Conservation (phyloP, 2,329 filamentous ascomycete species). For the Plenodomus lindquistii region DNA sequence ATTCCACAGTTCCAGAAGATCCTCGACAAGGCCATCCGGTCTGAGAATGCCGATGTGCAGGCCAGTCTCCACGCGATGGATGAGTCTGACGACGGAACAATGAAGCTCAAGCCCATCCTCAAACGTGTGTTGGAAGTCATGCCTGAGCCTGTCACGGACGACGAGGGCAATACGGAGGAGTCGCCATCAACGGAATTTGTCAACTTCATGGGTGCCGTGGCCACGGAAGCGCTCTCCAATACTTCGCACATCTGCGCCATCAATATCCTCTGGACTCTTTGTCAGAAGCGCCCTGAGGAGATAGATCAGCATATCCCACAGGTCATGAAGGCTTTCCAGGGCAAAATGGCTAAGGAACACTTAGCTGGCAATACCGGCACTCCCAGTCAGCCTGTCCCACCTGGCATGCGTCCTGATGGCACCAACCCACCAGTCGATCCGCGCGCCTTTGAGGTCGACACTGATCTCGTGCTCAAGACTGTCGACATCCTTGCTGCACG, state of each 20-base stretch:
- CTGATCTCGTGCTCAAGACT: slow-evolving; percentile 88
- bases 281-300: slow-evolving; percentile 79
- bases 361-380: slow-evolving; percentile 65
- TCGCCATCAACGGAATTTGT: slow-evolving; percentile 84
- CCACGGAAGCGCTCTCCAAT: slow-evolving; percentile 82
- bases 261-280: slow-evolving; percentile 91
- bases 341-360: slow-evolving; percentile 91
- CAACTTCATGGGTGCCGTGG: slow-evolving; percentile 79
- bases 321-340: slow-evolving; percentile 91
- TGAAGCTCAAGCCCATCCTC: slow-evolving; percentile 70
- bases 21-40: slow-evolving; percentile 84
- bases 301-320: slow-evolving; percentile 87
- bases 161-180: slow-evolving; percentile 77
- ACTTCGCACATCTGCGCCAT: slow-evolving; percentile 84
- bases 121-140: slow-evolving; percentile 86
- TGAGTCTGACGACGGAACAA: slow-evolving; percentile 66
- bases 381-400: slow-evolving; percentile 35
- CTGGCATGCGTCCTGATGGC: slow-evolving; percentile 57
- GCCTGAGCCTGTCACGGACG: slow-evolving; percentile 79
- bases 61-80: slow-evolving; percentile 83
- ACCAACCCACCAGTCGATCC: slow-evolving; percentile 66
- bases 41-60: slow-evolving; percentile 88
- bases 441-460: slow-evolving; percentile 86
- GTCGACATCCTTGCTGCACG: slow-evolving; percentile 90
- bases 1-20: slow-evolving; percentile 81